Evolutionary conservation across 495 filamentous ascomycete species (phyloP).

Genomic region (Neurospora sp.): DNA sequence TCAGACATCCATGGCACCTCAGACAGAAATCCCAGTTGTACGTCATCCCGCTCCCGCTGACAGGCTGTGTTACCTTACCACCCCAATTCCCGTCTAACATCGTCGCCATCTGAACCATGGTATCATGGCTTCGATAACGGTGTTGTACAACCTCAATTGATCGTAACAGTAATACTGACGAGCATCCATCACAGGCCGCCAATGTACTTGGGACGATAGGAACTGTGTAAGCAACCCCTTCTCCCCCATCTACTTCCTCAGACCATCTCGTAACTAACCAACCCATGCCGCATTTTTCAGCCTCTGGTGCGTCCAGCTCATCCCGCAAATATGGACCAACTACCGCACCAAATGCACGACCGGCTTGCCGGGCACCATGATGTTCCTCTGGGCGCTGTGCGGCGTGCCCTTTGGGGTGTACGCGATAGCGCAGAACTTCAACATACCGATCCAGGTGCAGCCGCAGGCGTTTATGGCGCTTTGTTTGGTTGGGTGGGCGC

Average conservation of each 20-base stretch:
- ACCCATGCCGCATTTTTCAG: conserved; percentile 1
- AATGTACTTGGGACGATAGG: conserved; percentile 31
- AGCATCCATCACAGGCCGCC: conserved; percentile 23
- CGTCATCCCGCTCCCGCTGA: not conserved
- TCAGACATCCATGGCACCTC: conserved; percentile 28
- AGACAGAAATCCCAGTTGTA: conserved; percentile 32
- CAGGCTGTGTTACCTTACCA: conserved; percentile 1
- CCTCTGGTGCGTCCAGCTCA: conserved; percentile 41
- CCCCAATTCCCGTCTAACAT: not conserved
- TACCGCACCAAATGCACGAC: conserved; percentile 61
- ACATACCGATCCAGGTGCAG: conserved; percentile 64
- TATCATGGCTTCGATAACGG: not conserved
- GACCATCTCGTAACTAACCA: not conserved
- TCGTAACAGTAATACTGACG: not conserved
- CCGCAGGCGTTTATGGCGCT: conserved; percentile 59
- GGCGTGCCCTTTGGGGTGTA: conserved; percentile 38
- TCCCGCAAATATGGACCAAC: conserved; percentile 59
- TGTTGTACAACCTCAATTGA: not conserved
- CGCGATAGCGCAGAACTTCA: conserved; percentile 50
- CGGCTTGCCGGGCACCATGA: conserved; percentile 61
- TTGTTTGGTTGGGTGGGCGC: conserved; percentile 56
- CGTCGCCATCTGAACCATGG: not conserved
- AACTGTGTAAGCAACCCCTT: not conserved
- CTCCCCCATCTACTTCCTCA: not conserved
- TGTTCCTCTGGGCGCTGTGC: conserved; percentile 64